phyloP scores from a whole-genome alignment of 495 filamentous ascomycete genomes.

The Rhizodiscina lignyota region DNA sequence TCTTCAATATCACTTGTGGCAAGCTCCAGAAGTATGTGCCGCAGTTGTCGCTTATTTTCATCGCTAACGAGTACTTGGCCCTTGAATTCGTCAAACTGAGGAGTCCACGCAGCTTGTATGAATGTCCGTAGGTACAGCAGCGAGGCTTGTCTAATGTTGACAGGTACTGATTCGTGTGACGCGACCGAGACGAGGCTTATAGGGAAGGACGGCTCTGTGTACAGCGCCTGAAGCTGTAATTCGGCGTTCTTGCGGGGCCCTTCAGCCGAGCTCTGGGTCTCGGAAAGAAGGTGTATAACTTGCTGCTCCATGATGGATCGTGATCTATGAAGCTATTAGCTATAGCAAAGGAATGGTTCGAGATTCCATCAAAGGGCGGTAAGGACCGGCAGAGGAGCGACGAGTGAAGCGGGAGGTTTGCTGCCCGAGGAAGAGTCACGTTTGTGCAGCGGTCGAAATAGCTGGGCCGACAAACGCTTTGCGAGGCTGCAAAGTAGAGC shows the following conservation, averaged over 20 bases:
- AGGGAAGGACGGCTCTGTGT: constrained; percentile 53
- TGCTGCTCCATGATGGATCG: too few species aligned
- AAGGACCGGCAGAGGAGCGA: too few species aligned
- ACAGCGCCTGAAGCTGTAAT: constrained; percentile 49
- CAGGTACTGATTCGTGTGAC: constrained; percentile 47
- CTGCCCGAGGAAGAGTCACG: too few species aligned
- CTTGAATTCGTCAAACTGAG: constrained; percentile 47
- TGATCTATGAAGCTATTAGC: too few species aligned
- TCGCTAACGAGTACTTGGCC: constrained; percentile 46
- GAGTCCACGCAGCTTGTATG: constrained; percentile 64
- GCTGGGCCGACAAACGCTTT: too few species aligned
- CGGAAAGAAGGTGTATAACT: constrained; percentile 60
- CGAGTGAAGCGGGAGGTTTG: too few species aligned
- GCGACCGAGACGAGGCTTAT: constrained; percentile 64
- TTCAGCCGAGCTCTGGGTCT: constrained; percentile 56
- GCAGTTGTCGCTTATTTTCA: constrained; percentile 53
- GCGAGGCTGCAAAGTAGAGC: too few species aligned
- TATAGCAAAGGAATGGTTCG: too few species aligned
- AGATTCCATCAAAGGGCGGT: too few species aligned
- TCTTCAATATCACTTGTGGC: constrained; percentile 61
- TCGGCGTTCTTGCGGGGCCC: constrained; percentile 66
- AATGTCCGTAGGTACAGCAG: constrained; percentile 66
- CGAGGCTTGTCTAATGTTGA: constrained; percentile 66
- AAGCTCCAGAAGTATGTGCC: constrained; percentile 52
- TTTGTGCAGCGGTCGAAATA: too few species aligned